phyloP scores from a whole-genome alignment of 352 stramenopile species.

The Globisporangium radiosum region DNA sequence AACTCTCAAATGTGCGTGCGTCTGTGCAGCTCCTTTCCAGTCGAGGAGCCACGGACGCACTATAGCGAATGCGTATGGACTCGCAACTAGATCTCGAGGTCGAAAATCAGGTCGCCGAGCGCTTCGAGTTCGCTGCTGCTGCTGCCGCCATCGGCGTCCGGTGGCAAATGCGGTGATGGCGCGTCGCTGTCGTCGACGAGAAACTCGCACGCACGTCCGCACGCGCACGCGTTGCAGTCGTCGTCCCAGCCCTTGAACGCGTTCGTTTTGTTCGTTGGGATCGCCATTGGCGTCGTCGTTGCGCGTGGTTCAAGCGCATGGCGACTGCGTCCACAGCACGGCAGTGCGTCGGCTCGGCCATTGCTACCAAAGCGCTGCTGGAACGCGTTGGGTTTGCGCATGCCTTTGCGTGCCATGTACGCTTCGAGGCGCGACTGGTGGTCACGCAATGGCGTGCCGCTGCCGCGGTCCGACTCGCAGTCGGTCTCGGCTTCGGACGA shows the following conservation, averaged over 20 bases:
- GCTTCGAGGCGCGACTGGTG: constrained; percentile 40
- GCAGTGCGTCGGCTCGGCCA: background rate
- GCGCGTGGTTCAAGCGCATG: background rate
- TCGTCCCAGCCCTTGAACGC: constrained; percentile 22
- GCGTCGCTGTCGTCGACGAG: constrained; percentile 21
- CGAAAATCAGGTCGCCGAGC: constrained; percentile 53
- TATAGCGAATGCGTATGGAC: background rate
- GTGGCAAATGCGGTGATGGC: background rate
- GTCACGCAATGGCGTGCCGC: constrained; percentile 35
- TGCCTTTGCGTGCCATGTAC: constrained; percentile 30
- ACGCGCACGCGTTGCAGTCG: constrained; percentile 25
- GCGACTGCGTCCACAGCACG: background rate
- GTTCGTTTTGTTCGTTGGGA: constrained; percentile 16
- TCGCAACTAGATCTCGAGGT: constrained; percentile 45
- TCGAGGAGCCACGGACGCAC: background rate
- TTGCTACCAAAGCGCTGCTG: constrained; percentile 9
- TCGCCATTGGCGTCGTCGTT: constrained; percentile 28
- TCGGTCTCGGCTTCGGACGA: constrained; percentile 64
- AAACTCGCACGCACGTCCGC: constrained; percentile 32
- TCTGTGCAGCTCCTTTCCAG: background rate
- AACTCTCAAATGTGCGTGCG: background rate
- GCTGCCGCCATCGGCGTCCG: background rate
- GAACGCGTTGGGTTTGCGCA: constrained; percentile 18
- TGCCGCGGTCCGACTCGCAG: constrained; percentile 53
- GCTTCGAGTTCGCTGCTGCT: constrained; percentile 6